Conservation (phyloP, 2,329 filamentous ascomycete species). For the Botryotinia narcissicola region DNA sequence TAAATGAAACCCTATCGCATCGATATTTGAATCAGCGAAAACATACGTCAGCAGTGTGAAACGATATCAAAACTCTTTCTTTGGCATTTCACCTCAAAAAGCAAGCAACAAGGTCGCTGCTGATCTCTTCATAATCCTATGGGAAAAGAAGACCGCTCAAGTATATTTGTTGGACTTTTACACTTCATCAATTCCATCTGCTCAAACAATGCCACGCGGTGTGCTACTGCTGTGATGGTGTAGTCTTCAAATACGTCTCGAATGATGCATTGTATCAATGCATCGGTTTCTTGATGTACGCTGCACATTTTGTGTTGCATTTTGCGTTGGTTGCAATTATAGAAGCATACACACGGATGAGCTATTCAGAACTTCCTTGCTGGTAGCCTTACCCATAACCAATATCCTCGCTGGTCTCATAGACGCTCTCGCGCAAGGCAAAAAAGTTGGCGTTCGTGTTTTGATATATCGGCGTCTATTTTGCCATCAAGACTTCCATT, state of each 20-base stretch:
- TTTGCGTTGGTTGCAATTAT: constrained; percentile 34
- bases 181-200: background rate
- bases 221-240: constrained; percentile 50
- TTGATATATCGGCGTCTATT: background rate
- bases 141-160: constrained; percentile 38
- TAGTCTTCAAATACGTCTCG: constrained; percentile 50
- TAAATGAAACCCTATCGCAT: background rate
- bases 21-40: background rate
- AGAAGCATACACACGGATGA: background rate
- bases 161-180: background rate
- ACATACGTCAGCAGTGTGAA: background rate
- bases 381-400: background rate
- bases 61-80: background rate
- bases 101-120: rapidly evolving
- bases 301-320: constrained; percentile 43
- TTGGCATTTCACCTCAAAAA: background rate
- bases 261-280: constrained; percentile 54
- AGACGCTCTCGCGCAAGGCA: background rate
- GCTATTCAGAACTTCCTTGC: background rate
- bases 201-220: constrained; percentile 23
- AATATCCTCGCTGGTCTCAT: background rate
- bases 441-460: background rate
- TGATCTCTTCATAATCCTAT: constrained; percentile 21
- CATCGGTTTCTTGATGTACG: constrained; percentile 55
- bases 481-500: background rate